Conservation (phyloP, 2,329 filamentous ascomycete genomes). For the Penicillium sp. region DNA sequence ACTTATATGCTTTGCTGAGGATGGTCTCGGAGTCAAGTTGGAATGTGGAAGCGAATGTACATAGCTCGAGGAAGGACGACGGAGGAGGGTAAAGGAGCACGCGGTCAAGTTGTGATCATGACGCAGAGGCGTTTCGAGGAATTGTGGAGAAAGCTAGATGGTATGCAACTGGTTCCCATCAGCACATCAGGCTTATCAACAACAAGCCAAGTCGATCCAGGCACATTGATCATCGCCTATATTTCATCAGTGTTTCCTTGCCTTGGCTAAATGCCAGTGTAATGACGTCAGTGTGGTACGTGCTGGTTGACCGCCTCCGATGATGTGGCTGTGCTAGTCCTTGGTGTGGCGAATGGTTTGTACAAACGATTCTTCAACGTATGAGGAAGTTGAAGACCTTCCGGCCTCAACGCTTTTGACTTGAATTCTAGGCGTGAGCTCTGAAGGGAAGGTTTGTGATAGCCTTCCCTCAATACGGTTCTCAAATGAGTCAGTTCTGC, state of each 20-base stretch:
- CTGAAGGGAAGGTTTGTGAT: too few relatives aligned
- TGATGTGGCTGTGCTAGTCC: neutral
- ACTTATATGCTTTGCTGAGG: neutral
- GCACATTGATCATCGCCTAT: conserved; percentile 1
- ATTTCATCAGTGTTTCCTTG: neutral
- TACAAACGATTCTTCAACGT: neutral
- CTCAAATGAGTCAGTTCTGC: conserved; percentile 39
- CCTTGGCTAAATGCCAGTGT: neutral
- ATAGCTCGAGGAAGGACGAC: neutral
- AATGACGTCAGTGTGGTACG: conserved; percentile 3
- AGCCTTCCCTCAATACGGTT: too few relatives aligned
- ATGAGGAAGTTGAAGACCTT: neutral
- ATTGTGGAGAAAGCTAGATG: conserved; percentile 1
- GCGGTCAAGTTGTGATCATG: conserved; percentile 20
- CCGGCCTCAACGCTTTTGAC: neutral
- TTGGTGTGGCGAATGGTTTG: neutral
- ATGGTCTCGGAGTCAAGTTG: neutral
- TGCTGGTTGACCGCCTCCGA: neutral
- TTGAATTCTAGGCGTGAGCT: conserved; percentile 36
- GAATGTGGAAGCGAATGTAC: neutral
- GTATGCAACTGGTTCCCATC: neutral
- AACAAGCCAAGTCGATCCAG: conserved; percentile 14
- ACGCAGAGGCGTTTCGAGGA: conserved; percentile 21
- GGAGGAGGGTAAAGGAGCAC: neutral
- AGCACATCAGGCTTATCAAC: conserved; percentile 6